These are phyloP conservation scores for Eurotiales sp. DNA, from an alignment of 2,329 filamentous ascomycete species.

Conservation along the genomic window DNA sequence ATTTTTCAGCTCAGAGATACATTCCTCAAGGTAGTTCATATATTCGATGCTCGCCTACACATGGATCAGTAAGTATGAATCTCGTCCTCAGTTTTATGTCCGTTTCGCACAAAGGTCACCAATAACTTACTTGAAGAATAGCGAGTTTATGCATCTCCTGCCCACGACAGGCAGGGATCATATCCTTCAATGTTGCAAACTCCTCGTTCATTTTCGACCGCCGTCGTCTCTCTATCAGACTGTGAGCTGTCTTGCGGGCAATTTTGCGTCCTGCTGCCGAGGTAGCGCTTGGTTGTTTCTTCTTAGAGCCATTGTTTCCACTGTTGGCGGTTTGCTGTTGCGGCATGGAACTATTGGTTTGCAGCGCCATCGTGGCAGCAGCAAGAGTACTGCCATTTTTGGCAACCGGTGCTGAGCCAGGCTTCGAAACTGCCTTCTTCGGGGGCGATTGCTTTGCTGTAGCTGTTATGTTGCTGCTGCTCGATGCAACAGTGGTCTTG, in stretches of 20 bases:
- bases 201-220: slow-evolving; percentile 99
- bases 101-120: too few species aligned
- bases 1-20: slow-evolving; percentile 73
- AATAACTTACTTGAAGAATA: slow-evolving; percentile 78
- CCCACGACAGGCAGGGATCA: slow-evolving; percentile 93
- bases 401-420: background rate
- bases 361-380: background rate
- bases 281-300: slow-evolving; percentile 70
- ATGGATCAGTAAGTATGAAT: slow-evolving; percentile 11
- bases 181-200: slow-evolving; percentile 85
- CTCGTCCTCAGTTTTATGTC: too few species aligned
- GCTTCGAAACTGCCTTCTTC: slow-evolving; percentile 3
- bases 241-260: slow-evolving; percentile 92
- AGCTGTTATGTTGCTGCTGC: slow-evolving; percentile 21
- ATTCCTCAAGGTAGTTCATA: slow-evolving; percentile 87
- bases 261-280: slow-evolving; percentile 91
- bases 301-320: slow-evolving; percentile 53
- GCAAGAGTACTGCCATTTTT: background rate
- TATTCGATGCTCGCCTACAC: slow-evolving; percentile 90
- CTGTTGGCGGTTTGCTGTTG: background rate
- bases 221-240: slow-evolving; percentile 82
- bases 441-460: slow-evolving; percentile 7
- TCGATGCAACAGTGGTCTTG: slow-evolving; percentile 39
- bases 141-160: slow-evolving; percentile 97
- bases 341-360: background rate